Conservation (phyloP, 495 filamentous ascomycete genomes). For the Monascus purpureus region DNA sequence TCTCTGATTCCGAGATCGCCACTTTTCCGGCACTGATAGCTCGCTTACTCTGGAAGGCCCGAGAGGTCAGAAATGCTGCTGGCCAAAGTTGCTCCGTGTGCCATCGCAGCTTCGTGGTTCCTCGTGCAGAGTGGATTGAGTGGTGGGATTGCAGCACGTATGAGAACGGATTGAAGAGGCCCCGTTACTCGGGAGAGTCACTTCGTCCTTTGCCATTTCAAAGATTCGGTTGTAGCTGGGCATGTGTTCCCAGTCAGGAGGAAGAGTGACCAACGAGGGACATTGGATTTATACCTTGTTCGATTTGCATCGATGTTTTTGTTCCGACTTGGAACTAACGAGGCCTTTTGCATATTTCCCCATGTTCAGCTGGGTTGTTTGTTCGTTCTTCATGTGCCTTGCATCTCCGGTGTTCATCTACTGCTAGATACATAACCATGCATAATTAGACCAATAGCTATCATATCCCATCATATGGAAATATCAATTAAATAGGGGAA, state of each 20-base stretch:
- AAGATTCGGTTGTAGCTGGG: conserved; percentile 50
- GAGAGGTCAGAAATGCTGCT: conserved; percentile 32
- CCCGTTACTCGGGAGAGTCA: conserved; percentile 19
- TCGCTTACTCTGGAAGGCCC: conserved; percentile 25
- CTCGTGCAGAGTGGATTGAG: conserved; percentile 57
- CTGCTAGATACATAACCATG: too few species aligned
- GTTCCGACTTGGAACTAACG: too few species aligned
- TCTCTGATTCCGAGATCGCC: conserved; percentile 22
- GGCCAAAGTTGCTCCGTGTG: conserved; percentile 48
- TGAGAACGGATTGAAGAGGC: conserved; percentile 30
- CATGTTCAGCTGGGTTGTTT: too few species aligned
- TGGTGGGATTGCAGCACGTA: conserved; percentile 46
- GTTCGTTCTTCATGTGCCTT: too few species aligned
- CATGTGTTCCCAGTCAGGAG: conserved; percentile 34
- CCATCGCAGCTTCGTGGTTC: conserved; percentile 38
- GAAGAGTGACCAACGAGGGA: neutral
- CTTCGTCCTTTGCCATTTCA: conserved; percentile 46
- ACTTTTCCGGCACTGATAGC: conserved; percentile 28
- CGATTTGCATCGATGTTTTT: too few species aligned
- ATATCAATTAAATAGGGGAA: too few species aligned
- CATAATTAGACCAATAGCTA: too few species aligned
- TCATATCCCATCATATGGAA: too few species aligned
- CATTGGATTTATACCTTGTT: too few species aligned
- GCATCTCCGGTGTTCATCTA: too few species aligned
- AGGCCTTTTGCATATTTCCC: too few species aligned